Evolutionary conservation across 2,329 filamentous ascomycete genomes (phyloP), one percentile per base, ranked within the genome.

Genomic region (Cladobotryum mycophilum): DNA sequence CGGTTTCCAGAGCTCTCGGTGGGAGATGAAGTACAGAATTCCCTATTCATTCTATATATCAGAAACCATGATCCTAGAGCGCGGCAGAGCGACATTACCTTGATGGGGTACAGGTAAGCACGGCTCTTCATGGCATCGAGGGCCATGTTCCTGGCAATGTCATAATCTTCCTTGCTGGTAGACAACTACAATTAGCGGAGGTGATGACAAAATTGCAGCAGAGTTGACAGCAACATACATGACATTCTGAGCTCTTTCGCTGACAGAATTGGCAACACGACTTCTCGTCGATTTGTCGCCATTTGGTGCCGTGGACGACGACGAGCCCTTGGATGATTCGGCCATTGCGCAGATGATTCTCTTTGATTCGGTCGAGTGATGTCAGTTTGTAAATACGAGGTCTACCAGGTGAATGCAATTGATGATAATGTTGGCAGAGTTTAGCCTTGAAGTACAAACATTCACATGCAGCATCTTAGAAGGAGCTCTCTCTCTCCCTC

Each of bases 101-200:
- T 90, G 69, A 96, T 76, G 22, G 92, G 92, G 69, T 96, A 96
- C 56, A 95, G 69, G 64, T 93, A 96, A 20, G 90, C 82, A 45
- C 83, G 81, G 56, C 89, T 95, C 60, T 76, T 81, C 47, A 84
- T 80, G 33, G 89, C 88, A 61, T 89, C 82, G 38, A 76, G 70
- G 40, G 88, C 76, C 36, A 90, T 73, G 14, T 69, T 68, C 58
- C 75, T 81, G 49, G 87, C 79, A 56, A 84, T 82, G 54, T 80
- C 76, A 51, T 84, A 84, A 63, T 96, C 91, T 57, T 91, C 84
- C 56, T 81, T 74, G 41, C 80, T 83, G 55, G 38, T 30, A 30
- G 25, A 30, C 25, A 30, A 6, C 25, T 30, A n/a, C 20, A 6
- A 30, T 30, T 30, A 30, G 25, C 25, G 9, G 20, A 20, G 20